These are phyloP conservation scores for Lactarius deliciosus DNA, from an alignment of 768 basidiomycete genomes.

Conservation along the genomic window DNA sequence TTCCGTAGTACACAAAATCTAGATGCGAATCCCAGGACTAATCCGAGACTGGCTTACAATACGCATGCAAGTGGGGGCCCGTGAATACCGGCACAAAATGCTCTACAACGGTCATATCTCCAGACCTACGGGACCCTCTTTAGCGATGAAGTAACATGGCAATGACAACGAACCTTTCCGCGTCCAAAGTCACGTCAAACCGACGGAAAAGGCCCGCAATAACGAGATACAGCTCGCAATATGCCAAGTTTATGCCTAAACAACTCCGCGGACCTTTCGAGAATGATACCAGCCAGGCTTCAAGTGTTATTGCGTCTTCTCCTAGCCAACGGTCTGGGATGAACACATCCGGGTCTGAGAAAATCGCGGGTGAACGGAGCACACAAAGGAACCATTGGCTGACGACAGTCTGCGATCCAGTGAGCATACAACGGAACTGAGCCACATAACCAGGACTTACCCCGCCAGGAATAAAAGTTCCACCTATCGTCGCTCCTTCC, in stretches of 20 bases:
- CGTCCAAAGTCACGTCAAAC: not conserved
- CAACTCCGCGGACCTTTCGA: not conserved
- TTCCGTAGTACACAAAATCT: not conserved
- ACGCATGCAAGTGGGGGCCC: not conserved
- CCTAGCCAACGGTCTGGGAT: too few species aligned
- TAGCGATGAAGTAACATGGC: not conserved
- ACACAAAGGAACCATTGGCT: not conserved
- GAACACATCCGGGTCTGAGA: not conserved
- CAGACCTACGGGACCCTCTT: not conserved
- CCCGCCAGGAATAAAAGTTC: not conserved
- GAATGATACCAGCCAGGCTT: not conserved
- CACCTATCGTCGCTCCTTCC: constrained; percentile 3
- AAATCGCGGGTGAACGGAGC: not conserved
- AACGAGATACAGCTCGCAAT: not conserved
- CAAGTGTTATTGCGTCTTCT: not conserved
- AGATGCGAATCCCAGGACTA: not conserved
- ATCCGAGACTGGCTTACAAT: not conserved
- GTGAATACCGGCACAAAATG: too few species aligned
- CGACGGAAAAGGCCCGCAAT: not conserved
- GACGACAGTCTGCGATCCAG: not conserved
- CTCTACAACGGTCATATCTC: not conserved
- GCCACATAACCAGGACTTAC: not conserved
- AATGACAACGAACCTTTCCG: too few species aligned
- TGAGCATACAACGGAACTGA: not conserved
- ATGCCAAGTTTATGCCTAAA: not conserved